Evolutionary conservation across 2,329 filamentous ascomycete genomes (phyloP).

Genomic region (Didymella arachidicola): DNA sequence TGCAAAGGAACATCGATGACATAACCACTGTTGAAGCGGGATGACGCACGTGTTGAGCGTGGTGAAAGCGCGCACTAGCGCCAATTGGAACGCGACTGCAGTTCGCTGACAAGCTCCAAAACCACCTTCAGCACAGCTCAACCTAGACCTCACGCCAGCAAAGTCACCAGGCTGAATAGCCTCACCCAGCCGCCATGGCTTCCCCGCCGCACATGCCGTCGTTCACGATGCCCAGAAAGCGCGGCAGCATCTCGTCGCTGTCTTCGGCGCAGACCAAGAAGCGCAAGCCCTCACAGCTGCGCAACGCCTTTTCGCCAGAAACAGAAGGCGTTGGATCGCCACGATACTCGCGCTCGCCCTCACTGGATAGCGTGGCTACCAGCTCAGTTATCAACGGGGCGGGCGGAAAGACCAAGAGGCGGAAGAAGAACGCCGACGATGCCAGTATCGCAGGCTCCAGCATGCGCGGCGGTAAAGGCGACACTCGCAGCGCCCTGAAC

Average conservation of each 20-base stretch:
- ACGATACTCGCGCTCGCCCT: slow-evolving; percentile 68
- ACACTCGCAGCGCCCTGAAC: slow-evolving; percentile 45
- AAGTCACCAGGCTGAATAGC: slow-evolving; percentile 1
- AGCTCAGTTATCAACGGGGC: slow-evolving; percentile 51
- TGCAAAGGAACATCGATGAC: slow-evolving; percentile 31
- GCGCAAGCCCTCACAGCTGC: slow-evolving; percentile 76
- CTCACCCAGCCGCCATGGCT: slow-evolving; percentile 54
- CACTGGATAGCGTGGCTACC: slow-evolving; percentile 67
- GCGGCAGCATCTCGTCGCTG: slow-evolving; percentile 63
- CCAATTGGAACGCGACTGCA: slow-evolving; percentile 26
- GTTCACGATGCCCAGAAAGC: slow-evolving; percentile 68
- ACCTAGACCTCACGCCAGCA: background rate
- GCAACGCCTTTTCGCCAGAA: slow-evolving; percentile 80
- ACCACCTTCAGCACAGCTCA: slow-evolving; percentile 8
- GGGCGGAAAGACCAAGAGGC: slow-evolving; percentile 64
- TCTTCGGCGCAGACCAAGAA: slow-evolving; percentile 63
- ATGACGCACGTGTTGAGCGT: slow-evolving; percentile 24
- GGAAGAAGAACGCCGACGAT: slow-evolving; percentile 44
- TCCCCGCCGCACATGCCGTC: slow-evolving; percentile 64
- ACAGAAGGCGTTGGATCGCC: slow-evolving; percentile 58
- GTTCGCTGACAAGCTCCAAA: slow-evolving; percentile 3
- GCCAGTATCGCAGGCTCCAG: slow-evolving; percentile 50
- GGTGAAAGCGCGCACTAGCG: slow-evolving; percentile 26
- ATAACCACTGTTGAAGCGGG: slow-evolving; percentile 31
- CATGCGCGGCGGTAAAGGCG: slow-evolving; percentile 35